Base-by-base conservation (phyloP, 2,329 filamentous ascomycete species). In the Fusarium torreyae region DNA sequence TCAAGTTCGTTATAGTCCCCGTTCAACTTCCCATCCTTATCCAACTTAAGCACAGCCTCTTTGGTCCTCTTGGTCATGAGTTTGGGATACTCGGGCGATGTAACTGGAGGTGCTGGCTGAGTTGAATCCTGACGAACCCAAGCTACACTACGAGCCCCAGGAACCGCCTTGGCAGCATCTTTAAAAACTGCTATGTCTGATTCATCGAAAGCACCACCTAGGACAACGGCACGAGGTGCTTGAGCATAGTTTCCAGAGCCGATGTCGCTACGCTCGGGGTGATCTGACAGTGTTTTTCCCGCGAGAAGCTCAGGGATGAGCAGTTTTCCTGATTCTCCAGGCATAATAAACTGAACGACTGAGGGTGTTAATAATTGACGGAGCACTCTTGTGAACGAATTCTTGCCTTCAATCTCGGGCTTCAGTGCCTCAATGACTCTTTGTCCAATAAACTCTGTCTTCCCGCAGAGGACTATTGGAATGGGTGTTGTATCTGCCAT, bases 381-480 rank as follows among this genome's bases (percentile, higher is more conserved):
- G 13, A 17, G 3, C 2, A 0, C 6, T 17, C 5, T 15, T 1
- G 10, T 8, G 10, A 8, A 10, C 3, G 1, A 7, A 15, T 1
- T 15, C 6, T 8, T 40, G 49, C 67, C 67, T 54, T 70, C 67
- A 3, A 70, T 64, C 22, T 70, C 67, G 0, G 67, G 67, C 38
- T 57, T 70, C 2, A 70, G 9, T 2, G 67, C 31, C 1, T 55
- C 63, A 14, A 68, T 53, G 6, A 70, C 63, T 4, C 18, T 51
- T 7, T 28, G 34, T 0, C 67, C 67, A 2, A 70, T 54, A 1
- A 33, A 55, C 15, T 70, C 67, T 13, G 67, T 54, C 22, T 70
- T 70, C 18, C 63, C 67, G 3, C 67, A 70, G 4, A 70, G 46
- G 7, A 70, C 51, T 4, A 70, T 70, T 3, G 67, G 63, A 1